Conservation (phyloP, 2,329 filamentous ascomycete genomes). For the Xylariaceae sp. region DNA sequence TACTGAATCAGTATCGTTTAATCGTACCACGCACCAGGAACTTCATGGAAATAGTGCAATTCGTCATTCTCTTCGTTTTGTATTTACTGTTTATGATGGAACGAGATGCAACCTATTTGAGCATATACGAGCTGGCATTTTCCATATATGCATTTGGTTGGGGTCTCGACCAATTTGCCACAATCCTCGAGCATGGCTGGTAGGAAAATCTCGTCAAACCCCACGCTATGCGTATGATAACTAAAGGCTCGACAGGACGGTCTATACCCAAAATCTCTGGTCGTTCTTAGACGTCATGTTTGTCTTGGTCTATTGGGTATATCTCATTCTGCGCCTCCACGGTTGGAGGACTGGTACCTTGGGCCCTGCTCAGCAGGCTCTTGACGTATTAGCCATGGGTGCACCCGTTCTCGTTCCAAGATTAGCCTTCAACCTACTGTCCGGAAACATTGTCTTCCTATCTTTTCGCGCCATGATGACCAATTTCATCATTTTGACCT, state of each 20-base stretch:
- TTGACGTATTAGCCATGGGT: slow-evolving; percentile 76
- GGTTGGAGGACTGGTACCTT: slow-evolving; percentile 52
- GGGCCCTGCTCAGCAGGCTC: slow-evolving; percentile 60
- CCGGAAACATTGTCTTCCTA: slow-evolving; percentile 81
- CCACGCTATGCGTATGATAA: no score
- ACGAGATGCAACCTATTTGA: slow-evolving; percentile 57
- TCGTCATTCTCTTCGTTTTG: slow-evolving; percentile 64
- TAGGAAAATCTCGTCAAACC: slow-evolving; percentile 29
- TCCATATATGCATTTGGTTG: slow-evolving; percentile 74
- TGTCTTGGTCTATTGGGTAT: slow-evolving; percentile 66
- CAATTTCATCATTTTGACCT: slow-evolving; percentile 75
- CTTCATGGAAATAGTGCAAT: slow-evolving; percentile 71
- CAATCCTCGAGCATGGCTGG: slow-evolving; percentile 71
- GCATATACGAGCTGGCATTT: slow-evolving; percentile 63
- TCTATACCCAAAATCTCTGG: slow-evolving; percentile 87
- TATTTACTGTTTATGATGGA: slow-evolving; percentile 72
- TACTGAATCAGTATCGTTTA: slow-evolving; percentile 82
- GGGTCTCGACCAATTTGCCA: slow-evolving; percentile 75
- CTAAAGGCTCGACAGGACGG: slow-evolving; percentile 51
- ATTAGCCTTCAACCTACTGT: slow-evolving; percentile 78
- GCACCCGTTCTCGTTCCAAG: slow-evolving; percentile 76
- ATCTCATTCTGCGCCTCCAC: slow-evolving; percentile 66
- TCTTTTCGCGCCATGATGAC: slow-evolving; percentile 81
- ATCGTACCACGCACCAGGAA: slow-evolving; percentile 79
- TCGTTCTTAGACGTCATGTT: slow-evolving; percentile 82